Conservation (phyloP, 768 basidiomycete genomes). For the Hygrophorus pudorinus region DNA sequence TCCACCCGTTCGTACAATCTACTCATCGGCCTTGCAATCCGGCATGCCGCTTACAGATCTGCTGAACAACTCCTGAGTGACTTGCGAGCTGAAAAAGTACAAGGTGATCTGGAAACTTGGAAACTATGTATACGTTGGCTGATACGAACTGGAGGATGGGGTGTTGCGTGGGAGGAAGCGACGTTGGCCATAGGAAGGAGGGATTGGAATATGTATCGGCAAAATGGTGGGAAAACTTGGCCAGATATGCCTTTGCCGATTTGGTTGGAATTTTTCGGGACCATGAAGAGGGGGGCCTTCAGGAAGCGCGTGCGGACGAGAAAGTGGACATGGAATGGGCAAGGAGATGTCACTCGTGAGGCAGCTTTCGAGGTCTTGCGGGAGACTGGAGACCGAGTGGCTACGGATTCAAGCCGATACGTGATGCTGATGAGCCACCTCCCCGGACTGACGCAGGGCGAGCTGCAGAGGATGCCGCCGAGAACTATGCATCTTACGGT, state of each 20-base stretch:
- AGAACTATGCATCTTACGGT: constrained; percentile 36
- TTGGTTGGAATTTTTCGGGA: constrained; percentile 55
- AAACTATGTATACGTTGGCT: constrained; percentile 48
- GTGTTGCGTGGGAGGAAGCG: constrained; percentile 42
- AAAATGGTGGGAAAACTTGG: constrained; percentile 4
- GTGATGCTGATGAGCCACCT: constrained; percentile 31
- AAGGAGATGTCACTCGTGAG: background rate
- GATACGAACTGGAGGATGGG: constrained; percentile 46
- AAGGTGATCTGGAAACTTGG: constrained; percentile 42
- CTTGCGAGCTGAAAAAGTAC: constrained; percentile 36
- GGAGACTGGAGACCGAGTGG: constrained; percentile 7
- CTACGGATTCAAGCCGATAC: constrained; percentile 18
- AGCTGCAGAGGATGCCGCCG: constrained; percentile 26
- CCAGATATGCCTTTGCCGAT: constrained; percentile 31
- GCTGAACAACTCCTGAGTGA: constrained; percentile 33
- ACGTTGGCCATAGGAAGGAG: constrained; percentile 11
- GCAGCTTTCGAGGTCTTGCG: background rate
- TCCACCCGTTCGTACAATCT: constrained; percentile 37
- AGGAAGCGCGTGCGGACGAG: constrained; percentile 11
- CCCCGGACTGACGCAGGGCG: constrained; percentile 25
- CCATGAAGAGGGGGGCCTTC: constrained; percentile 26
- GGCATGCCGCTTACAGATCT: constrained; percentile 36
- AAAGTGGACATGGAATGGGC: background rate
- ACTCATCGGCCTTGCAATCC: constrained; percentile 38
- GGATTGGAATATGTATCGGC: too few species aligned